Evolutionary conservation across 805 yeast genomes (phyloP).

Genomic region (Naumovozyma dairenensis): DNA sequence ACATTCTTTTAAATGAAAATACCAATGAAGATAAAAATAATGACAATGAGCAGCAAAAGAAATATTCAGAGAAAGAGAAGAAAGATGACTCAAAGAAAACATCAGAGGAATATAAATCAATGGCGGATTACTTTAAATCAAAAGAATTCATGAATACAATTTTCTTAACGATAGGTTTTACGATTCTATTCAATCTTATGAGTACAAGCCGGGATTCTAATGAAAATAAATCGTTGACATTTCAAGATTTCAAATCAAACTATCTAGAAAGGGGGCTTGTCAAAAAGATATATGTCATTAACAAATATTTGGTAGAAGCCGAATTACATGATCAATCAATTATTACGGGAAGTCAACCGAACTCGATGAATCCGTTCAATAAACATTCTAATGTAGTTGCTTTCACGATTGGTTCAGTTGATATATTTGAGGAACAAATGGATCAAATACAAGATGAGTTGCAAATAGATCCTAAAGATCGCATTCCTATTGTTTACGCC

Average conservation of each 20-base stretch:
- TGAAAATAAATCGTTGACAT: slow-evolving; percentile 35
- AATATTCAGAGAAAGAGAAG: slow-evolving; percentile 3
- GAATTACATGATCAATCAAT: slow-evolving; percentile 39
- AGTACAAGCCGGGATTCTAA: slow-evolving; percentile 14
- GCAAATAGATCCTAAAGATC: slow-evolving; percentile 54
- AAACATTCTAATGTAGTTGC: slow-evolving; percentile 37
- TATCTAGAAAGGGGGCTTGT: slow-evolving; percentile 73
- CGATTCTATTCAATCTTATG: slow-evolving; percentile 30
- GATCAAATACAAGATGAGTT: slow-evolving; percentile 60
- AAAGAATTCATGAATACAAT: slow-evolving; percentile 34
- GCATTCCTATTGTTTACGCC: slow-evolving; percentile 68
- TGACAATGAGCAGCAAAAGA: not conserved
- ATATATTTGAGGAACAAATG: slow-evolving; percentile 75
- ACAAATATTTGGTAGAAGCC: slow-evolving; percentile 63
- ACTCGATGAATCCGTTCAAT: slow-evolving; percentile 1
- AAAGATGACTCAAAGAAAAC: slow-evolving; percentile 6
- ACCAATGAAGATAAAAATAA: not conserved
- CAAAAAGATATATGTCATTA: slow-evolving; percentile 60
- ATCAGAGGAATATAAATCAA: slow-evolving; percentile 19
- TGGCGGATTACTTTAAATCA: slow-evolving; percentile 33
- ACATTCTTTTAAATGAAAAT: not conserved
- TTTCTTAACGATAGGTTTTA: slow-evolving; percentile 31
- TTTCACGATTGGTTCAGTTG: slow-evolving; percentile 84
- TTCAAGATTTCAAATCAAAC: slow-evolving; percentile 78
- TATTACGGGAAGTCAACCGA: slow-evolving; percentile 4